phyloP scores from a whole-genome alignment of 441 rosid species.

The Populus hybrid region DNA sequence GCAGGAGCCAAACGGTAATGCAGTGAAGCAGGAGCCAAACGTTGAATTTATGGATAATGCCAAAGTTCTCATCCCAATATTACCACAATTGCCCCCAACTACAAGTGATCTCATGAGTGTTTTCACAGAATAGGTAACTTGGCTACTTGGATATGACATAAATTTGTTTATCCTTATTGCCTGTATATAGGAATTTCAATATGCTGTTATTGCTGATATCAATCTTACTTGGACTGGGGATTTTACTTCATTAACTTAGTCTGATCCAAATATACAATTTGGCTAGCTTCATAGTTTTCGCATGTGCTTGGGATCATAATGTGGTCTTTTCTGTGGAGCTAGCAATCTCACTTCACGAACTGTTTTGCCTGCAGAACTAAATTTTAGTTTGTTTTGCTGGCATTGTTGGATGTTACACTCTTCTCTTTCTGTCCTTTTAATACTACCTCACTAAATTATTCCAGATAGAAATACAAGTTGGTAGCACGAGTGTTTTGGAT shows the following conservation, averaged over 20 bases:
- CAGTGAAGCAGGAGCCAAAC: constrained; percentile 31
- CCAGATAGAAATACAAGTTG: too few species aligned
- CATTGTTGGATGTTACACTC: not conserved
- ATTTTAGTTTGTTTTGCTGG: not conserved
- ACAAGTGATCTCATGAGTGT: constrained; percentile 50
- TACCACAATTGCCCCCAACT: constrained; percentile 32
- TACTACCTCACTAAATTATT: not conserved
- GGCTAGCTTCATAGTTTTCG: not conserved
- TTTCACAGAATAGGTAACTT: constrained; percentile 48
- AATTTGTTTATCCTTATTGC: not conserved
- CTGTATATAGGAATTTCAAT: not conserved
- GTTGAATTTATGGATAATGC: constrained; percentile 38
- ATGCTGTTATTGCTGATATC: not conserved
- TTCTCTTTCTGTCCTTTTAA: not conserved
- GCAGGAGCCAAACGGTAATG: not conserved
- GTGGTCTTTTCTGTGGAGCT: not conserved
- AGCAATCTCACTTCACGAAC: not conserved
- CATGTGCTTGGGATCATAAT: not conserved
- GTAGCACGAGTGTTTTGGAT: not conserved
- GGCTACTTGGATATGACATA: not conserved
- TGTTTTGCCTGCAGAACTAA: not conserved
- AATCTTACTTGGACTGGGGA: not conserved
- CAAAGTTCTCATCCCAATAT: constrained; percentile 31
- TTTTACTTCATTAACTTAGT: not conserved
- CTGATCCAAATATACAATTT: not conserved